Base-by-base conservation (phyloP, 306 rosid genomes). In the Inga laurina region DNA sequence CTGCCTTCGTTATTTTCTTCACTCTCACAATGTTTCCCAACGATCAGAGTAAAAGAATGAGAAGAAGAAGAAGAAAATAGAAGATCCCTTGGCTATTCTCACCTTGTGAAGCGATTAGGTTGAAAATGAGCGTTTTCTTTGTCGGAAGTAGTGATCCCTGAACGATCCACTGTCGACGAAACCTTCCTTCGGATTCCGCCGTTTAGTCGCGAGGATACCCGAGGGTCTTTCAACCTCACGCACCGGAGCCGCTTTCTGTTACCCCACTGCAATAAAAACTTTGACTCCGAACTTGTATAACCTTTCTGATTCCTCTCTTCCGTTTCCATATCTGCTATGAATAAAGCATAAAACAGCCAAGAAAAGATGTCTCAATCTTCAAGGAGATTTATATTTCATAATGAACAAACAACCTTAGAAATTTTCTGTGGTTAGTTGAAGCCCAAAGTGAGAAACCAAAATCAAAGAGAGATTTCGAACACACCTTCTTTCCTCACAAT, bases 201-300 rank as follows among this genome's bases (percentile, higher is more conserved):
- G 84, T 79, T 88, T 32, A 90, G 49, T 27, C 92, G 84, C 19
- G 89, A 37, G 9, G 97, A 90, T 85, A 90, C 84, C 86, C 90
- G 82, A 37, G 93, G 87, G 89, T 89, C 92, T 78, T 91, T 93
- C 75, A 90, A 91, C 87, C 97, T 86, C 77, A 90, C 92, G 43
- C 97, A 93, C 78, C 95, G 81, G 44, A 91, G 77, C 2, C 94
- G 78, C 87, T 90, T 91, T 16, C 86, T 85, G 81, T 88, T 90
- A 12, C 91, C 97, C 97, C 97, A 91, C 93, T 90, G 93, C 81
- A 93, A 85, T 88, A 93, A 90, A 56, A 93, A 83, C 67, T 90
- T 93, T 49, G 92, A 88, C 80, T 91, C 94, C 24, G 90, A 81
- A 24, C 81, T 79, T 64, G 83, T 90, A 46, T 80, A 87, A 0